phyloP scores from a whole-genome alignment of 2,329 filamentous ascomycete genomes.

The Taxawa tesnikishii region DNA sequence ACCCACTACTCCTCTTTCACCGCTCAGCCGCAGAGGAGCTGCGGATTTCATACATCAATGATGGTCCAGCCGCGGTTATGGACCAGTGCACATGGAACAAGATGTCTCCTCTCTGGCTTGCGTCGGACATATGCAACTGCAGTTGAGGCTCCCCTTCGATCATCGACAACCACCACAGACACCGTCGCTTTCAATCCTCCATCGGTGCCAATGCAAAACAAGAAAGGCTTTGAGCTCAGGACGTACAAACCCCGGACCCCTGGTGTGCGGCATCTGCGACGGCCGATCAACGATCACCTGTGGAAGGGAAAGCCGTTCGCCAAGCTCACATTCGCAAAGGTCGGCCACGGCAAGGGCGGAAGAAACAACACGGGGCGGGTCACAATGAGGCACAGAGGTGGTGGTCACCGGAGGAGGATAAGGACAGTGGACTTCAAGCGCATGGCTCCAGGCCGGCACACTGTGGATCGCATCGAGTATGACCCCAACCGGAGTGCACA shows the following conservation, averaged over 20 bases:
- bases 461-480: slow-evolving; percentile 90
- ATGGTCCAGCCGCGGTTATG: slow-evolving; percentile 60
- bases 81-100: slow-evolving; percentile 26
- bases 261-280: slow-evolving; percentile 78
- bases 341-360: slow-evolving; percentile 84
- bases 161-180: slow-evolving; percentile 12
- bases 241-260: slow-evolving; percentile 92
- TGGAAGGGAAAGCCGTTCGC: slow-evolving; percentile 85
- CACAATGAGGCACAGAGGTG: slow-evolving; percentile 83
- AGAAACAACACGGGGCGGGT: slow-evolving; percentile 78
- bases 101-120: slow-evolving; percentile 31
- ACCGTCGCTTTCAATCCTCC: slow-evolving; percentile 29
- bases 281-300: slow-evolving; percentile 90
- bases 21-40: no score
- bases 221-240: slow-evolving; percentile 44
- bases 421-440: slow-evolving; percentile 83
- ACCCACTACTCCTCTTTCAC: no score
- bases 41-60: no score
- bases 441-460: slow-evolving; percentile 64
- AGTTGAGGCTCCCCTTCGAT: slow-evolving; percentile 19
- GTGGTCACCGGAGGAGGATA: slow-evolving; percentile 84
- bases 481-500: slow-evolving; percentile 89
- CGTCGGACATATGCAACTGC: slow-evolving; percentile 42
- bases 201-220: slow-evolving; percentile 22
- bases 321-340: slow-evolving; percentile 79